Evolutionary conservation across 495 filamentous ascomycete genomes (phyloP).

Genomic region (Aspergillus saccharolyticus): DNA sequence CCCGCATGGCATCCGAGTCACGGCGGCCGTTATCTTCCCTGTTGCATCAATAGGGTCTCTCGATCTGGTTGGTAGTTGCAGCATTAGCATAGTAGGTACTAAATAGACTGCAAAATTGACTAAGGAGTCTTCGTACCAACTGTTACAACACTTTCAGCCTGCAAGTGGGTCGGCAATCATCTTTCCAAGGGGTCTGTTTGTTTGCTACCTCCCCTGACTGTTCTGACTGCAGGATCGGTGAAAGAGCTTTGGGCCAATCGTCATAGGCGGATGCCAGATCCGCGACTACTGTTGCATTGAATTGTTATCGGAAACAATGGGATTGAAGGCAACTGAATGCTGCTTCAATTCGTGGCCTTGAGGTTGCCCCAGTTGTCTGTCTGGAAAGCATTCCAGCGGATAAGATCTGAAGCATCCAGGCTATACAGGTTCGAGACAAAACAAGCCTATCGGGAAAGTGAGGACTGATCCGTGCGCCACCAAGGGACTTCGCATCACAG

Average conservation of each 20-base stretch:
- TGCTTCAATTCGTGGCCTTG: background rate
- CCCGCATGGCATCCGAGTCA: background rate
- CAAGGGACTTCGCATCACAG: background rate
- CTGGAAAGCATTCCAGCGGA: background rate
- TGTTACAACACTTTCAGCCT: no score
- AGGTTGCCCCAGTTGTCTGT: background rate
- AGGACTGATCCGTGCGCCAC: slow-evolving; percentile 1
- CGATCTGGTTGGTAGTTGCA: no score
- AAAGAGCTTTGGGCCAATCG: background rate
- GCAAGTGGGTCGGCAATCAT: background rate
- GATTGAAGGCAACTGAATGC: background rate
- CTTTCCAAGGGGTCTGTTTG: background rate
- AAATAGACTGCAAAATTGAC: no score
- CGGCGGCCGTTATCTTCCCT: background rate
- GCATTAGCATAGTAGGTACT: no score
- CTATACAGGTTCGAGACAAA: background rate
- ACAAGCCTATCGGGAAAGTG: background rate
- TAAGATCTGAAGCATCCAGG: background rate
- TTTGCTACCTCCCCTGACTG: background rate
- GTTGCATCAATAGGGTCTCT: no score
- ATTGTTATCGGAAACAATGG: background rate
- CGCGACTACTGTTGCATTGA: background rate
- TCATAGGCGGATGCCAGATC: background rate
- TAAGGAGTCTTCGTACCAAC: no score
- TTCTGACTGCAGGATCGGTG: background rate